A percentile compares a stretch with the other conserved stretches of the same genome.
These are phyloP conservation scores for Rhododendron molle DNA, from an alignment of 148 eudicot genomes.

Conservation along the genomic window DNA sequence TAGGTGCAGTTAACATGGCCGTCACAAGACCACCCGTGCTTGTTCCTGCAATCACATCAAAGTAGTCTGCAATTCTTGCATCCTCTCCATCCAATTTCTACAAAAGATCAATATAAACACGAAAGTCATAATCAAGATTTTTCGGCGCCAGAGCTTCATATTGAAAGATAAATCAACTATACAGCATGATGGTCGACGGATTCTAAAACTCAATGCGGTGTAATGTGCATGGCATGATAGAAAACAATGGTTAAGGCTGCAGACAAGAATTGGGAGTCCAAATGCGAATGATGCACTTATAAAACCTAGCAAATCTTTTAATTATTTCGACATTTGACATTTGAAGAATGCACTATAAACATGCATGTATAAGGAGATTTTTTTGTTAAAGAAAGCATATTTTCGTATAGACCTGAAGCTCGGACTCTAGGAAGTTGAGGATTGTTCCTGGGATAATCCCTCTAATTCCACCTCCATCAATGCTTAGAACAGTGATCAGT, in stretches of 20 bases:
- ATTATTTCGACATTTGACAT: no score
- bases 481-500: conserved; percentile 16
- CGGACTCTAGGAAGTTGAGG: conserved; percentile 11
- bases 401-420: conserved; percentile 14
- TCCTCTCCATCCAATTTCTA: conserved; percentile 15
- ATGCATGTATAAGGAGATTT: background rate
- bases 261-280: no score
- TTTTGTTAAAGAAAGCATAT: background rate
- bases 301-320: background rate
- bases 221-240: background rate
- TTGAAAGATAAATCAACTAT: background rate
- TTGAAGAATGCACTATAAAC: background rate
- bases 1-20: conserved; percentile 10
- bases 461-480: conserved; percentile 26
- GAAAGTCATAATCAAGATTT: background rate
- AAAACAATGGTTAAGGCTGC: background rate
- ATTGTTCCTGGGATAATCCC: conserved; percentile 20
- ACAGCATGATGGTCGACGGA: background rate
- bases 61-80: conserved; percentile 16
- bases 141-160: background rate
- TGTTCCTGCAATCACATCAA: conserved; percentile 13
- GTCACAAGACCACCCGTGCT: conserved; percentile 15
- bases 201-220: background rate
- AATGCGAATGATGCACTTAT: no score
- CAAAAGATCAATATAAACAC: background rate